A percentile compares a stretch with the other conserved stretches of the same genome.
These are phyloP conservation scores for Chlamydomonas eustigma DNA, from an alignment of 139 green algal species.

Conservation along the genomic window DNA sequence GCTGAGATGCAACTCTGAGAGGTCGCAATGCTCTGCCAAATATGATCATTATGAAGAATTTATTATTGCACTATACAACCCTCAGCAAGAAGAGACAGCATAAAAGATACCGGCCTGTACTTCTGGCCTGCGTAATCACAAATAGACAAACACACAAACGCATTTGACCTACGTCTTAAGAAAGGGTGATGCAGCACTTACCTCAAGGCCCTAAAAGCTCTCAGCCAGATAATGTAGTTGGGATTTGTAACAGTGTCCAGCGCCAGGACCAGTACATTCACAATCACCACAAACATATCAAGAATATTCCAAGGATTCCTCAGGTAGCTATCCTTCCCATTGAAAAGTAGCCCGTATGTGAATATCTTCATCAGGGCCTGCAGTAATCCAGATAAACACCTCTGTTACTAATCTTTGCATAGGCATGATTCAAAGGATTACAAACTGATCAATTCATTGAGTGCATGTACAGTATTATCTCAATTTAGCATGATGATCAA, in stretches of 20 bases:
- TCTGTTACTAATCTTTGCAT: no score
- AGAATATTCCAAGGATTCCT: constrained; percentile 39
- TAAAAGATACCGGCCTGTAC: no score
- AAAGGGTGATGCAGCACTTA: not conserved
- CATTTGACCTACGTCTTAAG: not conserved
- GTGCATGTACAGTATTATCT: no score
- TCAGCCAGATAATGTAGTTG: constrained; percentile 28
- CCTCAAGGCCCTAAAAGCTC: constrained; percentile 45
- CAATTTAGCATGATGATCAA: no score
- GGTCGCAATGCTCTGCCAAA: constrained; percentile 50
- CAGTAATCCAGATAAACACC: no score
- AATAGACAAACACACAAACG: not conserved
- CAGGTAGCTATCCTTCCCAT: constrained; percentile 48
- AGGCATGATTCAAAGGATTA: no score
- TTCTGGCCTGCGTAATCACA: not conserved
- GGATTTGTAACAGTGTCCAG: constrained; percentile 4
- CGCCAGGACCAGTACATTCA: constrained; percentile 19
- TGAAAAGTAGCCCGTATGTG: constrained; percentile 48
- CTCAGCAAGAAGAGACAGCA: not conserved
- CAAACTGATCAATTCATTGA: no score
- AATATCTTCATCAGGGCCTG: constrained; percentile 48
- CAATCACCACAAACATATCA: constrained; percentile 18
- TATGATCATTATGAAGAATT: no score
- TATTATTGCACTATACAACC: no score
- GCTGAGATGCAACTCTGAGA: constrained; percentile 42